A percentile compares a stretch with the other conserved stretches of the same genome.
Evolutionary conservation across 805 yeast genomes (phyloP).

Genomic region (Metschnikowia chrysomelidarum): DNA sequence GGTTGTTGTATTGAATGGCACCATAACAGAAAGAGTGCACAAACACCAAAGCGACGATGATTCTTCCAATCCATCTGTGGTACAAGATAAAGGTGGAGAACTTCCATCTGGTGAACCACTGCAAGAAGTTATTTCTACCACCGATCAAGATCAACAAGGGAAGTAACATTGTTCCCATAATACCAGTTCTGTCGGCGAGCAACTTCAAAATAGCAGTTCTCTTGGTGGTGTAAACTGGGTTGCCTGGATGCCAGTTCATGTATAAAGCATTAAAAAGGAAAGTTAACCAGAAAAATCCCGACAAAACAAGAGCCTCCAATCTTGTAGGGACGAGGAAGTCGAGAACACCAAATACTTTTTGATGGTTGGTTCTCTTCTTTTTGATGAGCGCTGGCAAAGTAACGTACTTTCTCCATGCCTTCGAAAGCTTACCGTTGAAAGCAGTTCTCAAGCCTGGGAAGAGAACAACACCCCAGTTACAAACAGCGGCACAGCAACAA

Average conservation of each 20-base stretch:
- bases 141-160: conserved; percentile 20
- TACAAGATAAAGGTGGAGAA: conserved; percentile 17
- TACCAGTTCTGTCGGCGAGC: conserved; percentile 18
- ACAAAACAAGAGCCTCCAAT: conserved; percentile 23
- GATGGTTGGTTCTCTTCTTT: conserved; percentile 27
- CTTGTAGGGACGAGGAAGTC: conserved; percentile 28
- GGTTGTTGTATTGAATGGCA: conserved; percentile 7
- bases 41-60: conserved; percentile 17
- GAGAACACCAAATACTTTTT: conserved; percentile 21
- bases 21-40: conserved; percentile 16
- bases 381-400: conserved; percentile 40
- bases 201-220: conserved; percentile 10
- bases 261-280: conserved; percentile 14
- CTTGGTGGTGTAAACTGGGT: conserved; percentile 32
- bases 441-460: conserved; percentile 14
- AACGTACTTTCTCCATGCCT: conserved; percentile 34
- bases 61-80: conserved; percentile 21
- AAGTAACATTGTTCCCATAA: conserved; percentile 18
- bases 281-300: conserved; percentile 21
- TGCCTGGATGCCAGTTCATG: conserved; percentile 26
- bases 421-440: conserved; percentile 27
- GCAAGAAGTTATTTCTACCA: conserved; percentile 20
- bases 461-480: conserved; percentile 16
- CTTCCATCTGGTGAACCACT: conserved; percentile 21
- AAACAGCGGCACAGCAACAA: conserved; percentile 11